Evolutionary conservation across 2,329 filamentous ascomycete genomes (phyloP).

Genomic region (Diplodia seriata): DNA sequence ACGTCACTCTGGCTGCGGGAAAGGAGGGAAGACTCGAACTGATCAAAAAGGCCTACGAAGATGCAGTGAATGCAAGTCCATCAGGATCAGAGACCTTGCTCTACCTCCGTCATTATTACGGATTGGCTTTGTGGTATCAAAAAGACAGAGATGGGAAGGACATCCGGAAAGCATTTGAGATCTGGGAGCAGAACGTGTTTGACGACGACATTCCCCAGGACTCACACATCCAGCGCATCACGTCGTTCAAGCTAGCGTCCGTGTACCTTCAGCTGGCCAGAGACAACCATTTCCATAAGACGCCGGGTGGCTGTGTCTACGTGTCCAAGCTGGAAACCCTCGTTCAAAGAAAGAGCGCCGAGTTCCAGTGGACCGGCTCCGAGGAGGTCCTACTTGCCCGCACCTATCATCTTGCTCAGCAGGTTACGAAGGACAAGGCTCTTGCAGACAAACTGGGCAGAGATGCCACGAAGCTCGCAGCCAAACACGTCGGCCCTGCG

Average conservation of each 20-base stretch:
- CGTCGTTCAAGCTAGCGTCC: conserved; percentile 8
- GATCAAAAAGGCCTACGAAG: conserved; percentile 1
- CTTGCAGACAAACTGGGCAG: not conserved
- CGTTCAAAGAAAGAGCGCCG: not conserved
- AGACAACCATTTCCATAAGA: not conserved
- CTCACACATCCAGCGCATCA: conserved; percentile 9
- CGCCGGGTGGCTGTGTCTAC: not conserved
- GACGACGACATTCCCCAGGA: not conserved
- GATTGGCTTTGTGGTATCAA: conserved; percentile 9
- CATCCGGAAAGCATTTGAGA: not conserved
- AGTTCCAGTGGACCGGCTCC: conserved; percentile 13
- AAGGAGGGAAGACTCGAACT: not conserved
- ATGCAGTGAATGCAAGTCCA: not conserved
- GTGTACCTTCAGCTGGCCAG: not conserved
- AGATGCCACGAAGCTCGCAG: not conserved
- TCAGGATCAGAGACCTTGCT: not conserved
- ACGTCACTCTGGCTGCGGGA: not conserved
- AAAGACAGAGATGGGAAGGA: conserved; percentile 1
- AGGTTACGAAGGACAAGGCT: not conserved
- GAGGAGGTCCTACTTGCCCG: conserved; percentile 13
- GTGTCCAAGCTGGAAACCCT: not conserved
- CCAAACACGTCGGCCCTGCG: conserved; percentile 11
- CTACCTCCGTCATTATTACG: conserved; percentile 15
- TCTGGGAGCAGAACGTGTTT: conserved; percentile 5
- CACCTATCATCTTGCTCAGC: not conserved